Conservation (phyloP, 2,329 filamentous ascomycete species). For the Zymoseptoria ardabiliae region DNA sequence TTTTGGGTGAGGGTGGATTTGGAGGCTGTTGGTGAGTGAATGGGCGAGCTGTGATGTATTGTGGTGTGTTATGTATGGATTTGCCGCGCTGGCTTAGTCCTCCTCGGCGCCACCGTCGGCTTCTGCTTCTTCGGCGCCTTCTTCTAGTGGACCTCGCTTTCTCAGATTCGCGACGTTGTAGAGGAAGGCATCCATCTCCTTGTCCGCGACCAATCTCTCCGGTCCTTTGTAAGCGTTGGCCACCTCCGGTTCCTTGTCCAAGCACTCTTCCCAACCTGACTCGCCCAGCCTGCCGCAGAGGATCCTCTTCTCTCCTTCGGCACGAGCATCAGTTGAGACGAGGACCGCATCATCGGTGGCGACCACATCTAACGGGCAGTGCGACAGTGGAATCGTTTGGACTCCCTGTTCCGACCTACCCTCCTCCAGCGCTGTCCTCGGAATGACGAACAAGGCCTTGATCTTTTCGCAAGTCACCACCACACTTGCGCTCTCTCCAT, state of each 20-base stretch:
- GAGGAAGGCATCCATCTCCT: slow-evolving; percentile 37
- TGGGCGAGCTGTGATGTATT: too few relatives aligned
- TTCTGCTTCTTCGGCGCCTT: slow-evolving; percentile 2
- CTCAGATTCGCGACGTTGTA: slow-evolving; percentile 44
- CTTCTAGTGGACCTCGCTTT: slow-evolving; percentile 34
- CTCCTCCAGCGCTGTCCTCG: background rate
- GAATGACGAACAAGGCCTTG: slow-evolving; percentile 54
- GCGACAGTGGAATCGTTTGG: background rate
- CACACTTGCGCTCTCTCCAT: slow-evolving; percentile 12
- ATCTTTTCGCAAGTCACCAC: slow-evolving; percentile 38
- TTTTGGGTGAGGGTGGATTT: slow-evolving; percentile 50
- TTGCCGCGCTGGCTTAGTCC: background rate
- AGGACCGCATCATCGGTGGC: slow-evolving; percentile 7
- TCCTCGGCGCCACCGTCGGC: slow-evolving; percentile 3
- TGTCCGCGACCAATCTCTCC: slow-evolving; percentile 26
- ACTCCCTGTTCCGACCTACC: background rate
- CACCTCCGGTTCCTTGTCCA: slow-evolving; percentile 6
- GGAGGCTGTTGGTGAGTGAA: slow-evolving; percentile 9
- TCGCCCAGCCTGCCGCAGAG: background rate
- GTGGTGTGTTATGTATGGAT: background rate
- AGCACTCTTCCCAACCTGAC: background rate
- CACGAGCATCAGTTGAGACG: slow-evolving; percentile 15
- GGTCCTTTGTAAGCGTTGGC: slow-evolving; percentile 14
- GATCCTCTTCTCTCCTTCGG: background rate
- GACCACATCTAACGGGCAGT: slow-evolving; percentile 12